Evolutionary conservation across 179 eudicot species (phyloP).

Genomic region (Drosera spatulata): DNA sequence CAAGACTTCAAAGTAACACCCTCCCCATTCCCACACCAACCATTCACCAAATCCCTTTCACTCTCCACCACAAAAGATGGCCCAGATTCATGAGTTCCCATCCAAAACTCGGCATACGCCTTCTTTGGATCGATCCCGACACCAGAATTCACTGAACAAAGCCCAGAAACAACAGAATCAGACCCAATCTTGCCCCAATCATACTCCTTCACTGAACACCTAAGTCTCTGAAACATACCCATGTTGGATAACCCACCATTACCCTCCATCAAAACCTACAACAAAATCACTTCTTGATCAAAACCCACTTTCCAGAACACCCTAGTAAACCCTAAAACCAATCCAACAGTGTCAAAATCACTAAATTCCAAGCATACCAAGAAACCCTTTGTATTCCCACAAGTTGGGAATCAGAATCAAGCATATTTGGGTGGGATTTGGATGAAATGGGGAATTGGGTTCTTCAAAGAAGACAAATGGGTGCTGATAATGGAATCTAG

Average conservation of each 20-base stretch:
- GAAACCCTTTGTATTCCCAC: too few species aligned
- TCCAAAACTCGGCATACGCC: constrained; percentile 90
- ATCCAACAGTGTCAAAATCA: background rate
- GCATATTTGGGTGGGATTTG: background rate
- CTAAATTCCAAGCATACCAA: background rate
- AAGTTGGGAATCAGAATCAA: background rate
- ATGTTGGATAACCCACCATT: background rate
- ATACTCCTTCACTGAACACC: constrained; percentile 38
- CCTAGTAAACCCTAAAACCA: background rate
- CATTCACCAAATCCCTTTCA: constrained; percentile 11
- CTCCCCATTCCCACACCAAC: constrained; percentile 9
- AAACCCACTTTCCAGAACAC: background rate
- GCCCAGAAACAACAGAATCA: constrained; percentile 30
- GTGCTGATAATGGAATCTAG: background rate
- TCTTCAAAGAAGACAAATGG: background rate
- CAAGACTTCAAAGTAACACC: constrained; percentile 49
- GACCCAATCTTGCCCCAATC: constrained; percentile 45
- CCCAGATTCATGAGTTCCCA: constrained; percentile 94
- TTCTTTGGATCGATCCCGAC: constrained; percentile 29
- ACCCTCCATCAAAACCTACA: constrained; percentile 2
- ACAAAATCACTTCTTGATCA: background rate
- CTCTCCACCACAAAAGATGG: constrained; percentile 43
- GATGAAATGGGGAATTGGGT: background rate
- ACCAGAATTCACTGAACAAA: constrained; percentile 35
- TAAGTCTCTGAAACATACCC: constrained; percentile 18